Conservation (phyloP, 352 stramenopile genomes). For the Pythium grandisporangium region DNA sequence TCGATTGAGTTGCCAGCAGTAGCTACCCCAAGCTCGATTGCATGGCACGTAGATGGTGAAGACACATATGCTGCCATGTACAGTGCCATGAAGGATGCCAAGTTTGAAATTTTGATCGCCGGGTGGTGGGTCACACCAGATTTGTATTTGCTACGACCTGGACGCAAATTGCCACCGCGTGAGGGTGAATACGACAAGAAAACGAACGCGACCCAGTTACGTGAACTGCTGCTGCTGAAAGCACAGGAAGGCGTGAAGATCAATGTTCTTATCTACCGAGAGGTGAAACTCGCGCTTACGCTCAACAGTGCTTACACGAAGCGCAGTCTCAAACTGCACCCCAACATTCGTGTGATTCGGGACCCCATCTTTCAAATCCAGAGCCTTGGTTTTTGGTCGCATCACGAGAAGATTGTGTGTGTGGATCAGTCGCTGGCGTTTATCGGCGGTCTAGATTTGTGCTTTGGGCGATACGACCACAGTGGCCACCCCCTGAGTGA, state of each 20-base stretch:
- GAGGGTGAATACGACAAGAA: constrained; percentile 25
- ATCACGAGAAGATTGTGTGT: constrained; percentile 92
- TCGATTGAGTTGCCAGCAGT: constrained; percentile 24
- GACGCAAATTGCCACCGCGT: constrained; percentile 40
- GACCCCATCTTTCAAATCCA: constrained; percentile 89
- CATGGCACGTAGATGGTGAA: constrained; percentile 83
- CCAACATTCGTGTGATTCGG: constrained; percentile 85
- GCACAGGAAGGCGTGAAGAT: constrained; percentile 80
- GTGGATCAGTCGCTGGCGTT: constrained; percentile 84
- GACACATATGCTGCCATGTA: constrained; percentile 83
- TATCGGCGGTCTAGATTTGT: constrained; percentile 81
- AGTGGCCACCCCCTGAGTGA: constrained; percentile 67
- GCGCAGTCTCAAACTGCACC: constrained; percentile 61
- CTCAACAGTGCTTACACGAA: constrained; percentile 85
- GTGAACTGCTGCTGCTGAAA: constrained; percentile 71
- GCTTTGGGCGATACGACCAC: constrained; percentile 85
- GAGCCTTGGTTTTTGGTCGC: constrained; percentile 86
- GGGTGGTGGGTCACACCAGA: constrained; percentile 87
- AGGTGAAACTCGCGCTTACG: constrained; percentile 85
- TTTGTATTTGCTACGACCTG: constrained; percentile 67
- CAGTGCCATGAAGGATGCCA: constrained; percentile 77
- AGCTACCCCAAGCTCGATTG: constrained; percentile 45
- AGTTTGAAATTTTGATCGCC: constrained; percentile 86
- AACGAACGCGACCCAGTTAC: constrained; percentile 61
- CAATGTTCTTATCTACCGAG: constrained; percentile 88